Base-by-base conservation (phyloP, 352 stramenopile species). In the Phytopythium vexans region DNA sequence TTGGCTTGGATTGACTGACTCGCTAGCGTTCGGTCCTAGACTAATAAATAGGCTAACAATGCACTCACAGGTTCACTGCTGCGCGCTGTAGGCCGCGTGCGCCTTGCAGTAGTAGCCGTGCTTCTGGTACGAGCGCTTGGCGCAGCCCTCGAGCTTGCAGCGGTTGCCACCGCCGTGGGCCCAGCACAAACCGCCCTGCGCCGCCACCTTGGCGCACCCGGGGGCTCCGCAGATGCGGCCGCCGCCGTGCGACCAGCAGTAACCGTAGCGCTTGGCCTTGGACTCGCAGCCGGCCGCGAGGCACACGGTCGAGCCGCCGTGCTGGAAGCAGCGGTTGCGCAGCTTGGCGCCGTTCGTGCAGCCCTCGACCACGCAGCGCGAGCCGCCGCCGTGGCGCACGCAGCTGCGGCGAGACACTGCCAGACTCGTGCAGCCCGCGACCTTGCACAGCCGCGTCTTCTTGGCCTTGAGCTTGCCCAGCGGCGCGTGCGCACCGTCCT, bases 241-340 rank as follows among this genome's bases (percentile, higher is more conserved):
- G 49, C 83, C 83, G 46, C 81, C 81, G 37, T 92, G 82, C 16
- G 82, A 88, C 73, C 80, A 90, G 67, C 82, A 92, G 62, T 86
- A 78, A 48, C 82, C 82, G 59, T 88, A 88, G n/a, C 79, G 80
- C 62, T 90, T 90, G 60, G 82, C 79, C 47, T 88, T 88, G 58
- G 72, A 74, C 51, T 57, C 72, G 68, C 82, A 92, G 41, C 75
- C 70, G 2, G 82, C 68, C 8, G 75, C 66, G 31, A 76, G 62
- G 64, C 82, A 92, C 39, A 72, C 85, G 39, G 86, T 88, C 37
- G 72, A 87, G 39, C 78, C 78, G 33, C 75, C 78, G 66, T 89
- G 79, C 60, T 89, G 79, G 60, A 89, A 89, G 72, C 79, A 89
- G 54, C 72, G 72, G 61, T 87, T 88, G 58, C 81, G 75, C 36